Evolutionary conservation across 2,329 filamentous ascomycete genomes (phyloP), one percentile per base, ranked within the genome.

Genomic region (Colletotrichum ledebouriae): DNA sequence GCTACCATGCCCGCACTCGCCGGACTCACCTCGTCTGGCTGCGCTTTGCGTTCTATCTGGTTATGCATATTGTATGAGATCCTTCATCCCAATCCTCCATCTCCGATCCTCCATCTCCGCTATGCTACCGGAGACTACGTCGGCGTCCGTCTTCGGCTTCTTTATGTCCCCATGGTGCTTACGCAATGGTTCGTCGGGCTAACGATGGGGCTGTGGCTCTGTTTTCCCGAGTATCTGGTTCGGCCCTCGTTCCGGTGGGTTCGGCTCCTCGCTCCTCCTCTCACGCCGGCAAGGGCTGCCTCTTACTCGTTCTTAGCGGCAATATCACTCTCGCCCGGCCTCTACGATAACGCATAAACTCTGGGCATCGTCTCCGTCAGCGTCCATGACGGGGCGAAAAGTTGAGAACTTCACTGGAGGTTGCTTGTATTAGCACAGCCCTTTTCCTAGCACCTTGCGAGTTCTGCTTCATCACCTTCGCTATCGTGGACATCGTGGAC

Each of bases 341-440:
- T 17, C 42, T 46, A 46, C 42, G 42, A 46, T 17, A 46, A 46
- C 20, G n/a, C 42, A 46, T 20, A 46, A 46, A 46, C 11, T 46
- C 42, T 17, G 4, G 42, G 42, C 15, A 46, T 46, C 42, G n/a
- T 20, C 6, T 46, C 42, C n/a, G 42, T 46, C 42, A 46, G 6
- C 42, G 42, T 46, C 42, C 20, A 46, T 17, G n/a, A n/a, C 15
- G 42, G 42, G 6, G 42, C 42, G 42, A 46, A 46, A 41, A 41
- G 39, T 44, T 41, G 41, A 44, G 41, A n/a, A n/a, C 41, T 44
- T 44, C 41, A 44, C 41, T 44, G 17, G 15, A 44, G 15, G 41
- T 44, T 44, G 41, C 41, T 44, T 44, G 41, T 44, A n/a, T 44
- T n/a, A 44, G 17, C 41, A 15, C 17, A n/a, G 41, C 17, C 17